Evolutionary conservation across 169 alveolate genomes (phyloP), one percentile per base, ranked within the genome.

Genomic region (Eimeria necatrix): DNA sequence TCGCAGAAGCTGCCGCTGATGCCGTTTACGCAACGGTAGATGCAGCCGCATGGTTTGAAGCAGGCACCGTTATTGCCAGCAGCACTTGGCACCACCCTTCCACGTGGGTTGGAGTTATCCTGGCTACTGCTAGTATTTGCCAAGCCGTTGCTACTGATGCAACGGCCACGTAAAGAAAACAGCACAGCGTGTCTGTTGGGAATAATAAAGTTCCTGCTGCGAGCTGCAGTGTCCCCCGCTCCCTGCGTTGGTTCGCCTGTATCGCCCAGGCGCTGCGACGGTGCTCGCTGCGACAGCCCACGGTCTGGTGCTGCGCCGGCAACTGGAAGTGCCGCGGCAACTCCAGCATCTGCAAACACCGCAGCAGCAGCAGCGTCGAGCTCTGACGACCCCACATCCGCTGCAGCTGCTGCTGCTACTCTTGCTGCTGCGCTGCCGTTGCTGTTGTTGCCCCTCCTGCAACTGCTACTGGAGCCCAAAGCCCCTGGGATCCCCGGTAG

Each of bases 351-450:
- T 56, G 22, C 68, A 56, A 56, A 18, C 12, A 18, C 12, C 68
- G 68, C 68, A 14, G 68, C 22, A 56, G 20, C 12, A 56, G 20
- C 68, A 56, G 22, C 68, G 12, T 56, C 22, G 12, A 14, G 22
- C 22, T 18, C 68, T 56, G 94, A 60, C 48, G 16, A 6, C 26
- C 46, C 49, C 46, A 61, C 81, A 4, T 10, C 93, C 46, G 70
- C 49, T 26, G 80, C 64, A 0, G 24, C 12, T 20, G 83, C 14
- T 18, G 22, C 51, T 10, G 51, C 32, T 2, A 26, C 93, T 32
- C 41, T 73, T 18, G 70, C 90, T 24, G 83, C 83, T 26, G 74
- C 22, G 74, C 74, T 61, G 74, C 74, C 24, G 83, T n/a, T 24
- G 83, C 52, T 71, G 83, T 53, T 71, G 83, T 48, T 71, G 83